These are phyloP conservation scores for Tilletia walkeri DNA, from an alignment of 1,284 basidiomycete species.

Conservation along the genomic window DNA sequence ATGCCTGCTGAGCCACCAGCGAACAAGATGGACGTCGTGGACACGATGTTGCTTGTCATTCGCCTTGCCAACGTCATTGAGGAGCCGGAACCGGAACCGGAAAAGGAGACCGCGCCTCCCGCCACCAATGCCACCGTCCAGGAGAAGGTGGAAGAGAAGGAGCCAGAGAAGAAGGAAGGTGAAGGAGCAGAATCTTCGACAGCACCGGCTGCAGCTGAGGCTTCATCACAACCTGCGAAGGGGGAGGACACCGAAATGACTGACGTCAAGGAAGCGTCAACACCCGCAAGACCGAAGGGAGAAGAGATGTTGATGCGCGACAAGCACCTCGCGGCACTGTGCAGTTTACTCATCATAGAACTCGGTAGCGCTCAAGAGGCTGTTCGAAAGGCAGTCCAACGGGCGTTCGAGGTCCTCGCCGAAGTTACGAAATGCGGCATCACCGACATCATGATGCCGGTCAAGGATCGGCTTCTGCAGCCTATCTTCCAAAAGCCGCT, in stretches of 20 bases:
- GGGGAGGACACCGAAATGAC: not conserved
- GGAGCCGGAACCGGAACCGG: constrained; percentile 7
- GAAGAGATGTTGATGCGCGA: constrained; percentile 8
- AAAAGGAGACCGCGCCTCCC: not conserved
- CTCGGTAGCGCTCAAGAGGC: constrained; percentile 81
- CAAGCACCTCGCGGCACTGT: not conserved
- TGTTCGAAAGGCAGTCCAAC: constrained; percentile 80
- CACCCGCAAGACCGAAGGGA: constrained; percentile 26
- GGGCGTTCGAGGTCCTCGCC: constrained; percentile 77
- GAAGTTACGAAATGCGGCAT: constrained; percentile 72
- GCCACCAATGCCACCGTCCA: not conserved
- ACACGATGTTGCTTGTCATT: constrained; percentile 75
- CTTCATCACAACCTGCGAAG: not conserved
- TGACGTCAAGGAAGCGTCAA: not conserved
- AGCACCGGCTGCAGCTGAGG: not conserved
- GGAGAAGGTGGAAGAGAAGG: not conserved
- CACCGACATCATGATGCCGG: constrained; percentile 76
- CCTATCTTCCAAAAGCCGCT: constrained; percentile 95
- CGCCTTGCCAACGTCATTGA: constrained; percentile 65
- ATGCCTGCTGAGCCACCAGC: constrained; percentile 85
- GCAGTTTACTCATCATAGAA: constrained; percentile 82
- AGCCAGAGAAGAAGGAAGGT: not conserved
- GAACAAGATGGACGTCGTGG: constrained; percentile 75
- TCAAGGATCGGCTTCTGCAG: constrained; percentile 80
- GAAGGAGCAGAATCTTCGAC: not conserved